Percentiles rank a stretch among this genome's conserved stretches.
These are phyloP conservation scores for Cyclotella choctawhatcheeana DNA, from an alignment of 108 stramenopile genomes.

Conservation along the genomic window DNA sequence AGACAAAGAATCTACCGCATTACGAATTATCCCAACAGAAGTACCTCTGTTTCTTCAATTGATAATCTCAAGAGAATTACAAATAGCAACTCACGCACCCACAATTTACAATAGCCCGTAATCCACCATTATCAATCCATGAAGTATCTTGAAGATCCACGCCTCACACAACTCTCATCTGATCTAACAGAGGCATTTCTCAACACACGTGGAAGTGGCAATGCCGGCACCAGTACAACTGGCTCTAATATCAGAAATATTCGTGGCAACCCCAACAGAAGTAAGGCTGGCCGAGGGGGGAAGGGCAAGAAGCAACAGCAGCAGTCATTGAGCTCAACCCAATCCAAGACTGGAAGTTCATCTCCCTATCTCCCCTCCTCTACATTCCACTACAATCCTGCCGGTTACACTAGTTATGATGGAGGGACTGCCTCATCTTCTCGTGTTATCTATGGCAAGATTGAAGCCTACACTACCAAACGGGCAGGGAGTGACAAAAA, in stretches of 20 bases:
- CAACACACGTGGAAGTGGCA: constrained; percentile 46
- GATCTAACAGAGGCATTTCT: constrained; percentile 67
- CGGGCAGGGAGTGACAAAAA: constrained; percentile 85
- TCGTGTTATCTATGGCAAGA: constrained; percentile 80
- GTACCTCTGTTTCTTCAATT: too few species aligned
- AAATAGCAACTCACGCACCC: not conserved
- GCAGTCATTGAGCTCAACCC: not conserved
- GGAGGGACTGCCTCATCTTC: constrained; percentile 39
- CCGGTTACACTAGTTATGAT: constrained; percentile 38
- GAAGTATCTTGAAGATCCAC: constrained; percentile 85
- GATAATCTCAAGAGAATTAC: not conserved
- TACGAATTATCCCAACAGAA: too few species aligned
- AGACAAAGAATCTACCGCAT: too few species aligned
- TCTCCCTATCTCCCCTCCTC: constrained; percentile 24
- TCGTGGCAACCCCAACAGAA: not conserved
- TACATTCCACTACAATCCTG: constrained; percentile 37
- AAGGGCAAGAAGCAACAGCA: constrained; percentile 16
- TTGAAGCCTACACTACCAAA: constrained; percentile 90
- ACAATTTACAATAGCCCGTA: not conserved
- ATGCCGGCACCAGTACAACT: constrained; percentile 1
- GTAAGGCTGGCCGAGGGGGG: not conserved
- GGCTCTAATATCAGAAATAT: constrained; percentile 3
- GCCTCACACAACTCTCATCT: constrained; percentile 71
- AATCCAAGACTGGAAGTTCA: constrained; percentile 6
- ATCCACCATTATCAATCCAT: constrained; percentile 53